Base-by-base conservation (phyloP, 2,329 filamentous ascomycete species). In the Botrytis porri region DNA sequence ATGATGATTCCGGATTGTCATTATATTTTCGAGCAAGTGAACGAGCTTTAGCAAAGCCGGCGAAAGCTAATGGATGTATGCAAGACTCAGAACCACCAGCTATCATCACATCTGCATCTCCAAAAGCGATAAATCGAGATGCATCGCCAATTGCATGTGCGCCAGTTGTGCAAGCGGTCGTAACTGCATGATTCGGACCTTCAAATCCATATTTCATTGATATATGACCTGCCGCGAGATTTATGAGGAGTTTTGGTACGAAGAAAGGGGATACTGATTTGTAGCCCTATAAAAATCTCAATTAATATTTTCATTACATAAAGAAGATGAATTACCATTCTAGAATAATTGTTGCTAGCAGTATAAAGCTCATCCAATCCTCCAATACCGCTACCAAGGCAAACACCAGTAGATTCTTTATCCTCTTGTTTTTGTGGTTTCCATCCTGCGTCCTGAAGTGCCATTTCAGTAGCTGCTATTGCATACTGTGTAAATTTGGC, bases 41-140 rank as follows among this genome's bases (percentile, higher is more conserved):
- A 74, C 95, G 89, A 1, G 95, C 94, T 75, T 94, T 88, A 37
- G 94, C 92, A 80, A 99, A 99, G 10, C 95, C 96, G 10, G 95
- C 93, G 77, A 98, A 92, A 2, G 95, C 93, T 61, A 99, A 86
- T 16, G 96, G 96, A 80, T 99, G 95, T 72, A 99, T 95, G 81
- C 96, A 99, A 0, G 95, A 94, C 82, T 99, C 96, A 14, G 95
- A 90, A 41, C 95, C 95, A 60, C 96, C 96, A n/a, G 96, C 94
- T 14, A 99, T 84, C 94, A 99, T 98, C 71, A 98, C 92, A 81
- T 97, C 88, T 63, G 95, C 95, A 81, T 98, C 95, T 10, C 94
- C 95, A 79, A 90, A 91, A n/a, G 92, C 89, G 75, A 99, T 95
- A 81, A 98, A 93, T 29, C 95, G 90, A n/a, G 93, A 91, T 9